phyloP scores from a whole-genome alignment of 768 basidiomycete genomes.

The Mycena galopus region DNA sequence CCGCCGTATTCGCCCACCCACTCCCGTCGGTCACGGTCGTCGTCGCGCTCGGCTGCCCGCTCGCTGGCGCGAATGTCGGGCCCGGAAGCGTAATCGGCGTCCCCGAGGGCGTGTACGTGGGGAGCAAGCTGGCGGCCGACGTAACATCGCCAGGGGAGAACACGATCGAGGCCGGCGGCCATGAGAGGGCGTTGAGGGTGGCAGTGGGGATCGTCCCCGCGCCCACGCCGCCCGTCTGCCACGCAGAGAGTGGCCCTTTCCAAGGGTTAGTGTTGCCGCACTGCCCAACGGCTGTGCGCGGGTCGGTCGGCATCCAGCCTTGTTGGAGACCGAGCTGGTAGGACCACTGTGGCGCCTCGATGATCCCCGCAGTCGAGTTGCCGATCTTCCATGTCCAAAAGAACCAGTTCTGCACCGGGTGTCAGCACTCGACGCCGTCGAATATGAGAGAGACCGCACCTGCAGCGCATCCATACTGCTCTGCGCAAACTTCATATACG shows the following conservation, averaged over 20 bases:
- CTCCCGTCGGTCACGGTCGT: constrained; percentile 65
- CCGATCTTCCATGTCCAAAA: constrained; percentile 99
- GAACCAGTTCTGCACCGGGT: constrained; percentile 94
- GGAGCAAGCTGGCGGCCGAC: constrained; percentile 58
- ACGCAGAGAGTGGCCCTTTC: constrained; percentile 70
- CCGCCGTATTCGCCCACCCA: constrained; percentile 87
- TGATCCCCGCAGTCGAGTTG: constrained; percentile 78
- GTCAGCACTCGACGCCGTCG: too few relatives aligned
- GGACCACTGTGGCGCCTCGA: constrained; percentile 91
- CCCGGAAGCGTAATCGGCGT: constrained; percentile 73
- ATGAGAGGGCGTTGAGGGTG: constrained; percentile 63
- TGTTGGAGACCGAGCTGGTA: constrained; percentile 92
- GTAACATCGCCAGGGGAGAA: constrained; percentile 59
- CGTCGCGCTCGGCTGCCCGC: constrained; percentile 52
- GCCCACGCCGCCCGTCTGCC: constrained; percentile 83
- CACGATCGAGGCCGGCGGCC: constrained; percentile 81
- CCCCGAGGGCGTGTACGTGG: constrained; percentile 81
- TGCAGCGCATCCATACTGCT: constrained; percentile 94
- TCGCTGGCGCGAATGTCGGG: constrained; percentile 68
- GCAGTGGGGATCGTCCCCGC: constrained; percentile 75
- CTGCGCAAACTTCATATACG: constrained; percentile 78
- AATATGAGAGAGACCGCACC: constrained; percentile 63
- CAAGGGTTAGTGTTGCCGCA: constrained; percentile 76
- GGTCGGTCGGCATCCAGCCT: constrained; percentile 95
- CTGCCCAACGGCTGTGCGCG: constrained; percentile 77